These are phyloP conservation scores for Cairneyella variabilis DNA, from an alignment of 495 filamentous ascomycete species.

Conservation along the genomic window DNA sequence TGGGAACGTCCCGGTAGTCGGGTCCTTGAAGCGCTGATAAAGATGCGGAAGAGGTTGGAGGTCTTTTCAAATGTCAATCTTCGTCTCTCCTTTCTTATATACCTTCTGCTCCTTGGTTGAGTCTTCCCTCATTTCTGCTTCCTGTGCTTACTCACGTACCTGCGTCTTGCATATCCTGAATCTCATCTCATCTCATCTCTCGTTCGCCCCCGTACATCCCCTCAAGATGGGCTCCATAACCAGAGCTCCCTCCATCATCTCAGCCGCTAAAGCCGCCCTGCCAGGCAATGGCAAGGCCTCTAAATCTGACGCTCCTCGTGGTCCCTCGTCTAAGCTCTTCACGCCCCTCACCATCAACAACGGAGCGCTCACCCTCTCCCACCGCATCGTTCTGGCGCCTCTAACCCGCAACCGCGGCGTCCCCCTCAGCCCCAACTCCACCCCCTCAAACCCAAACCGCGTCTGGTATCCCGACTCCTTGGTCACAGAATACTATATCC, in stretches of 20 bases:
- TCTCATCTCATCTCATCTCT: too few relatives aligned
- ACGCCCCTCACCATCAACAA: constrained; percentile 47
- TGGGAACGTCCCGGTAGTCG: too few relatives aligned
- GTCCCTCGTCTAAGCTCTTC: constrained; percentile 40
- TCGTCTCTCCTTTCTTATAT: too few relatives aligned
- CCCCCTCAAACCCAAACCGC: constrained; percentile 13
- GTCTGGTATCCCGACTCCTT: constrained; percentile 37
- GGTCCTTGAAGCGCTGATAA: too few relatives aligned
- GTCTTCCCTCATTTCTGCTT: too few relatives aligned
- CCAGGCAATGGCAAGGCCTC: constrained; percentile 15
- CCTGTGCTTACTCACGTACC: not conserved
- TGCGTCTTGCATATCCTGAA: not conserved
- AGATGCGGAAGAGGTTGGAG: too few relatives aligned
- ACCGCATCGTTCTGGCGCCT: constrained; percentile 53
- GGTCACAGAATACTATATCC: constrained; percentile 51
- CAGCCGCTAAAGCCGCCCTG: constrained; percentile 9
- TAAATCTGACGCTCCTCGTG: constrained; percentile 8
- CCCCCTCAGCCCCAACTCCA: constrained; percentile 13
- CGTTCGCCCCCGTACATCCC: too few relatives aligned
- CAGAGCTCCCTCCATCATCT: not conserved
- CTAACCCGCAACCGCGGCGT: constrained; percentile 50
- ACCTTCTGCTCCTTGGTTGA: too few relatives aligned
- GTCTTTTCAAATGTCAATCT: too few relatives aligned
- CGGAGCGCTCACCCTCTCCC: constrained; percentile 41
- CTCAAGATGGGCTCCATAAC: constrained; percentile 18